Base-by-base conservation (phyloP, 2,329 filamentous ascomycete species). In the Botryotinia narcissicola region DNA sequence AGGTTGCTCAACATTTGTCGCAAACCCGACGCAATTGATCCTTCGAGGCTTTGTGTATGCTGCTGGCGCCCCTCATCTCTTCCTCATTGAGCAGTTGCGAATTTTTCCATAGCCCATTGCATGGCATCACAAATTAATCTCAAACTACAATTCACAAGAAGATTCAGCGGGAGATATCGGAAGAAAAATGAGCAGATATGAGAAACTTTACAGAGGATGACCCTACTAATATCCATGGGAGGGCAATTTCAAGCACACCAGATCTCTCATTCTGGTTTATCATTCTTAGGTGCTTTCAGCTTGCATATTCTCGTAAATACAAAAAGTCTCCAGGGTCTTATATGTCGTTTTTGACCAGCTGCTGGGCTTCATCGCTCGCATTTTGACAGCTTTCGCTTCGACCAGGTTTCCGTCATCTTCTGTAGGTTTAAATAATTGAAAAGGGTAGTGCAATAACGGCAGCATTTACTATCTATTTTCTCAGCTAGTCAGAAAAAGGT, bases 1-100 rank as follows among this genome's bases (percentile, higher is more conserved):
- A 66, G 12, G n/a, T 67, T 35, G 46, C 42, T 70, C n/a, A n/a
- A 68, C 22, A 68, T 68, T 42, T 29, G 29, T n/a, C n/a, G 35
- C 64, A 68, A 22, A 20, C 1, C 4, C 5, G 16, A 44, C 22
- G 37, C 18, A 44, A 59, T n/a, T 20, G n/a, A 59, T 72, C 60
- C 25, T 46, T 59, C 35, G 4, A 3, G 14, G 32, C 3, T 59
- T 42, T 72, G 29, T 72, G 22, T 57, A 57, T 68, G 66, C 18
- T 16, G 35, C 14, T 9, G 18, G 6, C 6, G 51, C 16, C 40
- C 18, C 35, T 20, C 35, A 12, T 42, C n/a, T 42, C 5, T 9
- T 68, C 37, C 63, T 48, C 18, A 48, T 22, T 29, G n/a, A 18
- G 35, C 29, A 16, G 20, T 32, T 32, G 16, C 6, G 66, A 32